Evolutionary conservation across 441 rosid species (phyloP).

Genomic region (Hura crepitans): DNA sequence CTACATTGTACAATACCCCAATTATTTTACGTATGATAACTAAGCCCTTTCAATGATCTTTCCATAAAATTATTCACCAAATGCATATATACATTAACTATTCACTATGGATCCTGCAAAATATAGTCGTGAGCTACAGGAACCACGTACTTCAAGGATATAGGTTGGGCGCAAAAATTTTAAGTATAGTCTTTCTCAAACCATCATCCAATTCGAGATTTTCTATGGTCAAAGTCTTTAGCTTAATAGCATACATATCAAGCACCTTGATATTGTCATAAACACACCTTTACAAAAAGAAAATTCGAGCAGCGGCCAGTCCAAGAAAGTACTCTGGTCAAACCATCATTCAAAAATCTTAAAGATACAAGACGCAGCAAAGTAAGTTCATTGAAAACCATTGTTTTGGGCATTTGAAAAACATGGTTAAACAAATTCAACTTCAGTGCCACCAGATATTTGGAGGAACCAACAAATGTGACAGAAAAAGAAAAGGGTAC

Average conservation of each 20-base stretch:
- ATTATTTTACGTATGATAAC: background rate
- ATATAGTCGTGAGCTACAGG: background rate
- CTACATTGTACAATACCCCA: background rate
- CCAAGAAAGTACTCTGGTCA: background rate
- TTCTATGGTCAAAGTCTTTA: background rate
- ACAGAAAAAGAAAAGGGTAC: background rate
- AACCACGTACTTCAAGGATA: constrained; percentile 8
- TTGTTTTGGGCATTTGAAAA: background rate
- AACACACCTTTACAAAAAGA: constrained; percentile 8
- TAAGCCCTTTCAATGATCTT: background rate
- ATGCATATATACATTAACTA: too few species aligned
- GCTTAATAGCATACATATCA: background rate
- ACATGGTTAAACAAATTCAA: constrained; percentile 7
- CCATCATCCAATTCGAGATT: constrained; percentile 5
- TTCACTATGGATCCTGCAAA: constrained; percentile 5
- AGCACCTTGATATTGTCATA: constrained; percentile 4
- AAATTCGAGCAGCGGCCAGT: constrained; percentile 2
- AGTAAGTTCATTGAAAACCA: constrained; percentile 1
- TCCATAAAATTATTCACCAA: too few species aligned
- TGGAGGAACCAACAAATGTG: background rate
- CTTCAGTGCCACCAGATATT: constrained; percentile 7
- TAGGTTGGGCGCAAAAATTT: constrained; percentile 10
- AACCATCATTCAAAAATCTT: constrained; percentile 5
- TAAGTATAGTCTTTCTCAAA: background rate
- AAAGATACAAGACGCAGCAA: constrained; percentile 1